A percentile compares a stretch with the other conserved stretches of the same genome.
Evolutionary conservation across 202 grass and related monocot species (phyloP).

Genomic region (Elaeis oleifera): DNA sequence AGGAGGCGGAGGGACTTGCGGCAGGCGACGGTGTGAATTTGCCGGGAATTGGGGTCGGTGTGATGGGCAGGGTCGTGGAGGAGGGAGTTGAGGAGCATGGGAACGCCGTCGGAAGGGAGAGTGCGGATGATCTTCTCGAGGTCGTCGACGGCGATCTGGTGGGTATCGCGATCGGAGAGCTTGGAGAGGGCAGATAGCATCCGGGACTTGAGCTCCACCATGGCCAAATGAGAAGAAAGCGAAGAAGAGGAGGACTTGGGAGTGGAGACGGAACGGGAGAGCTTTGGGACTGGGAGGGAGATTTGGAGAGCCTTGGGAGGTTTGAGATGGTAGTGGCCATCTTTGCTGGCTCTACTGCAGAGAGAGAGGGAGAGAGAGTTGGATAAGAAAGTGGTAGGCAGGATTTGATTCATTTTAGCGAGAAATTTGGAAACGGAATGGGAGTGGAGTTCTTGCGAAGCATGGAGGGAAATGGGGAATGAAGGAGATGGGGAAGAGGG

Average conservation of each 20-base stretch:
- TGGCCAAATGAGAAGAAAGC: constrained; percentile 50
- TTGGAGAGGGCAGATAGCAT: constrained; percentile 67
- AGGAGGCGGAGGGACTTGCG: constrained; percentile 69
- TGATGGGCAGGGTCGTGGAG: constrained; percentile 45
- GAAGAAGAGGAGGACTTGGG: not conserved
- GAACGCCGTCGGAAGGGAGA: constrained; percentile 61
- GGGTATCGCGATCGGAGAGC: constrained; percentile 90
- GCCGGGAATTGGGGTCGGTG: constrained; percentile 22
- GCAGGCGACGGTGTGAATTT: constrained; percentile 22
- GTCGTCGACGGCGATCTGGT: constrained; percentile 86
- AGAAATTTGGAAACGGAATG: too few relatives aligned
- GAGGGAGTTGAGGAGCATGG: constrained; percentile 74
- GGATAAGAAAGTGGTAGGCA: too few relatives aligned
- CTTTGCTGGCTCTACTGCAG: too few relatives aligned
- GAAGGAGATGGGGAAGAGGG: too few relatives aligned
- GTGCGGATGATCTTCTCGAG: constrained; percentile 78
- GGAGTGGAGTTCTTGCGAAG: too few relatives aligned
- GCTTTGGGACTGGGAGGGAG: not conserved
- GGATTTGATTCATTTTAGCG: too few relatives aligned
- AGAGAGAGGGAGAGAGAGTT: too few relatives aligned
- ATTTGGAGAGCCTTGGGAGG: constrained; percentile 20
- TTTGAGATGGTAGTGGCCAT: constrained; percentile 17
- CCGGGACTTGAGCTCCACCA: constrained; percentile 87
- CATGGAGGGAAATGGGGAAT: too few relatives aligned
- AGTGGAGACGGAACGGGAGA: not conserved